These are phyloP conservation scores for Acanthamoeba lenticulata DNA, from an alignment of 208 protist species.

Conservation along the genomic window DNA sequence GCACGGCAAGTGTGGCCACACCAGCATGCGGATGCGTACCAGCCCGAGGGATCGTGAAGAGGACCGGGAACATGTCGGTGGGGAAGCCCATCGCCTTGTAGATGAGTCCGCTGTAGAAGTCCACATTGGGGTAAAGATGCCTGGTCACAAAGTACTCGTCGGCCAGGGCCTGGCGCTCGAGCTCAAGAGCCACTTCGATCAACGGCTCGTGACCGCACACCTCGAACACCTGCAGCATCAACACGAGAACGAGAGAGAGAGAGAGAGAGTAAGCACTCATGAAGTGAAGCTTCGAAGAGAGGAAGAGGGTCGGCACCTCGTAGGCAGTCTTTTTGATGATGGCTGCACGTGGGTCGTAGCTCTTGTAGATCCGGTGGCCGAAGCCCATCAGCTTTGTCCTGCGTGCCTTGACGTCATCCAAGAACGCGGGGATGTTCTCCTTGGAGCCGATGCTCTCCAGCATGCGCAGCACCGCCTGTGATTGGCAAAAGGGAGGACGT, in stretches of 20 bases:
- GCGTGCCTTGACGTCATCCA: conserved; percentile 80
- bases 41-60: conserved; percentile 88
- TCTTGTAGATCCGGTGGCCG: conserved; percentile 90
- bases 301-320: too few species aligned
- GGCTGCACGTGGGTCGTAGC: conserved; percentile 88
- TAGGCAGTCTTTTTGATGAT: conserved; percentile 83
- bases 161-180: conserved; percentile 84
- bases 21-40: background rate
- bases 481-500: too few species aligned
- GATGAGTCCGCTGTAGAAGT: conserved; percentile 86
- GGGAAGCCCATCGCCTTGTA: conserved; percentile 84
- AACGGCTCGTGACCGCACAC: conserved; percentile 78
- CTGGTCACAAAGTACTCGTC: conserved; percentile 87
- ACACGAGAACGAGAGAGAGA: too few species aligned
- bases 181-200: conserved; percentile 84
- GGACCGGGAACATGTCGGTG: conserved; percentile 88
- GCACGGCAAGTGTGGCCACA: too few species aligned
- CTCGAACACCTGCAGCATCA: too few species aligned
- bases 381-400: conserved; percentile 87
- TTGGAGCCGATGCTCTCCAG: conserved; percentile 85
- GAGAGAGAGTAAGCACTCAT: too few species aligned
- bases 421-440: conserved; percentile 80
- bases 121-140: conserved; percentile 90
- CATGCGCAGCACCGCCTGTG: conserved; percentile 86
- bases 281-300: too few species aligned